Evolutionary conservation across 108 stramenopile genomes (phyloP).

Genomic region (Nannochloropsis oceanica): DNA sequence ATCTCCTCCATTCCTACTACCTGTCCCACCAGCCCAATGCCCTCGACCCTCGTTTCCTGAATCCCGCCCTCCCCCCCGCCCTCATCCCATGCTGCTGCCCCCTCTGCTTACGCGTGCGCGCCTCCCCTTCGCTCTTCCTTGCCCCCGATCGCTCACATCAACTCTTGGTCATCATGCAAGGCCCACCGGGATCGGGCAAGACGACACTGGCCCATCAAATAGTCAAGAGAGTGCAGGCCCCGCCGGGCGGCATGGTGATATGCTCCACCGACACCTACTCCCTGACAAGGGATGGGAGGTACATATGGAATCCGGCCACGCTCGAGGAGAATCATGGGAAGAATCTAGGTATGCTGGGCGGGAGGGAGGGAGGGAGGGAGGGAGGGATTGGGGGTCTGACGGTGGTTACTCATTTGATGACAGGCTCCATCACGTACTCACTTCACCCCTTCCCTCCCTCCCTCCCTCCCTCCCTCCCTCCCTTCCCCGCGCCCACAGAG

Average conservation of each 20-base stretch:
- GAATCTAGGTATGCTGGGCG: background rate
- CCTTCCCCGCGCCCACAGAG: background rate
- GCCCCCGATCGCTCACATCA: background rate
- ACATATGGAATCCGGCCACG: background rate
- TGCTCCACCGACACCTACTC: background rate
- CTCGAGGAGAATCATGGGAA: background rate
- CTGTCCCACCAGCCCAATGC: background rate
- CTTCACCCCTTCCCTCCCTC: background rate
- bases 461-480: background rate
- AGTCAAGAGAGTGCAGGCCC: background rate
- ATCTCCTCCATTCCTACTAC: background rate
- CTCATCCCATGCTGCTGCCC: background rate
- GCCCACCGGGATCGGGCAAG: background rate
- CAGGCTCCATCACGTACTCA: too few relatives aligned
- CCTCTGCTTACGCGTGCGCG: background rate
- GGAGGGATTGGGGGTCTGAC: background rate
- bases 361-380: background rate
- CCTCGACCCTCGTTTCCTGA: background rate
- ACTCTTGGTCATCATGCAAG: background rate
- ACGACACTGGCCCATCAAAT: background rate
- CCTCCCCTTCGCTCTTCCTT: background rate
- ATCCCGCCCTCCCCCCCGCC: background rate
- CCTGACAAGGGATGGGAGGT: background rate
- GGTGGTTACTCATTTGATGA: background rate
- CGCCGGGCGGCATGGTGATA: background rate